Conservation (phyloP, 2,329 filamentous ascomycete species). For the Tolypocladium tropicale region DNA sequence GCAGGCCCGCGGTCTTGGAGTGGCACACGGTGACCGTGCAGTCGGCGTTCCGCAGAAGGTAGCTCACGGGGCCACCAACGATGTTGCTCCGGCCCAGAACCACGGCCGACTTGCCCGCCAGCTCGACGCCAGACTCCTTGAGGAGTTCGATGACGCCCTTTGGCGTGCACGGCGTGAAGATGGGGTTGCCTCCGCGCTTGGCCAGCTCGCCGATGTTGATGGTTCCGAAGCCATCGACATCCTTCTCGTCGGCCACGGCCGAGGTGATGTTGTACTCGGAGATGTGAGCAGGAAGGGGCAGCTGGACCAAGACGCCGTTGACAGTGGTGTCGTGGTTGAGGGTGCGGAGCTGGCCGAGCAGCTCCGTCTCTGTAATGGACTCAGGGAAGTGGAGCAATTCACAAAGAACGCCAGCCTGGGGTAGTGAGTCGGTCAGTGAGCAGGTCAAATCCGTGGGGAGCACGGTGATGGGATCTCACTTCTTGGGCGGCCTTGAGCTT, state of each 20-base stretch:
- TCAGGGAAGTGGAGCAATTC: constrained; percentile 77
- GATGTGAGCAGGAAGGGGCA: constrained; percentile 81
- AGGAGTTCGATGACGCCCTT: constrained; percentile 95
- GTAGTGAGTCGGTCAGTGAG: neutral
- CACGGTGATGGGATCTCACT: constrained; percentile 34
- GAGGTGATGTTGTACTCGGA: constrained; percentile 87
- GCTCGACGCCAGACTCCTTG: constrained; percentile 69
- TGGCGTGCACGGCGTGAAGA: constrained; percentile 91
- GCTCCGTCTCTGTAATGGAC: constrained; percentile 70
- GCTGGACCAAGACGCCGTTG: constrained; percentile 87
- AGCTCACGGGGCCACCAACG: constrained; percentile 93
- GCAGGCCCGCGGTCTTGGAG: constrained; percentile 68
- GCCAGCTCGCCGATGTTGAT: constrained; percentile 93
- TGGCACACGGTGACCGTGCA: constrained; percentile 96
- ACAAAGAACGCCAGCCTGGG: constrained; percentile 84
- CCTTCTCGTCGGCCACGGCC: constrained; percentile 84
- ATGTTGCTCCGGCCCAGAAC: constrained; percentile 95
- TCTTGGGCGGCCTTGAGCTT: constrained; percentile 95
- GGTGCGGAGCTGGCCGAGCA: constrained; percentile 68
- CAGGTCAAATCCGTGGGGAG: neutral
- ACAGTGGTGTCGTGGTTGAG: constrained; percentile 82
- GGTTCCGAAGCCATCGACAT: constrained; percentile 94
- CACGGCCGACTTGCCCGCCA: constrained; percentile 85
- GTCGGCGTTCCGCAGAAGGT: constrained; percentile 87
- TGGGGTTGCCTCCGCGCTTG: constrained; percentile 81